phyloP scores from a whole-genome alignment of 2,329 filamentous ascomycete species.

The Pseudocercospora crystallina region DNA sequence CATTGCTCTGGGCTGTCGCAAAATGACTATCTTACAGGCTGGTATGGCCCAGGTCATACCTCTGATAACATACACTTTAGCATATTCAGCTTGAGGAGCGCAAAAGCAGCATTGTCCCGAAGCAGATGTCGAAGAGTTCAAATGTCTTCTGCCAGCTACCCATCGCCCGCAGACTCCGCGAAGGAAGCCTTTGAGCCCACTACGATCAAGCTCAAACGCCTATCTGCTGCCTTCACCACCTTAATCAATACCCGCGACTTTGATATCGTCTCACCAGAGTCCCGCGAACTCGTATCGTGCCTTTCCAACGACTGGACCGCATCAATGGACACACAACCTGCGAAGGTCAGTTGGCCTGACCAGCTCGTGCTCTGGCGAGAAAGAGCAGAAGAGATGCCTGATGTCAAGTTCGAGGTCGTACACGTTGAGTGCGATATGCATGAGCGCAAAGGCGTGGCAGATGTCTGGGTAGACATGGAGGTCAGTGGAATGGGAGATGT shows the following conservation, averaged over 20 bases:
- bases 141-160: no score
- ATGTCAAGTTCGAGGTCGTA: constrained; percentile 5
- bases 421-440: constrained; percentile 4
- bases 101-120: no score
- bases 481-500: constrained; percentile 7
- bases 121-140: no score
- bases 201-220: not conserved
- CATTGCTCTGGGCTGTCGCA: no score
- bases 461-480: constrained; percentile 10
- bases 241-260: constrained; percentile 10
- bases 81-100: no score
- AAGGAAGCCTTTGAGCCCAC: no score
- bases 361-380: constrained; percentile 4
- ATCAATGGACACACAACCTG: constrained; percentile 11
- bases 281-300: constrained; percentile 1
- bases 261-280: not conserved
- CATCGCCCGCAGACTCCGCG: no score
- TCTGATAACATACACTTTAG: no score
- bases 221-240: constrained; percentile 4
- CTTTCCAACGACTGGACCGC: constrained; percentile 6
- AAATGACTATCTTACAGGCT: no score
- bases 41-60: no score
- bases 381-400: not conserved
- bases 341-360: not conserved
- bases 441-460: constrained; percentile 4